Conservation (phyloP, 108 stramenopile species). For the Aureococcus anophagefferens region DNA sequence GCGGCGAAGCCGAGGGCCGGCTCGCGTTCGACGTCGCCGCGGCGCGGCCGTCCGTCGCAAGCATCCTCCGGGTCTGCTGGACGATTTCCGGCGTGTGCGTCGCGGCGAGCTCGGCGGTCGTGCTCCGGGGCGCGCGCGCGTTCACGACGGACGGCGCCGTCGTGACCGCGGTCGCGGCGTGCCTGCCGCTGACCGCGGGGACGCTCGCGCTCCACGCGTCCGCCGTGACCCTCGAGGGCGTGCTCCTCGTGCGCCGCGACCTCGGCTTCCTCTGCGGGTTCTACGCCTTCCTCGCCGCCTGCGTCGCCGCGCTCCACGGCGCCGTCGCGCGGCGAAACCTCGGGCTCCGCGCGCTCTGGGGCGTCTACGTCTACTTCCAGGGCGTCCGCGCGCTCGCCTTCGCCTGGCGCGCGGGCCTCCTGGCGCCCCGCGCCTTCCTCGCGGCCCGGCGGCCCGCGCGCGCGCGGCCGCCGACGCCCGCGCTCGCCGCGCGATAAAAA, state of each 20-base stretch:
- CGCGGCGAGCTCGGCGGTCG: background rate
- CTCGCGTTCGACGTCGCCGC: background rate
- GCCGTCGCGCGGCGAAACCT: background rate
- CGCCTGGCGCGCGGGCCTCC: background rate
- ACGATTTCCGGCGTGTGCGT: background rate
- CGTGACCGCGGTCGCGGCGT: background rate
- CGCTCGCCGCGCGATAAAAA: too few species aligned
- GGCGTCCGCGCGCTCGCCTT: background rate
- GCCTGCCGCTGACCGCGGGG: background rate
- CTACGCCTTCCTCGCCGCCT: background rate
- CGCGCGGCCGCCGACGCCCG: too few species aligned
- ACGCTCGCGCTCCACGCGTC: background rate
- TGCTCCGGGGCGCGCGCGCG: background rate
- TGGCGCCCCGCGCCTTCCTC: background rate
- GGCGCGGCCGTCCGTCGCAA: background rate
- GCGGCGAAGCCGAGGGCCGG: background rate
- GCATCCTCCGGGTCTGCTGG: background rate
- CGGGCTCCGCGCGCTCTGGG: background rate
- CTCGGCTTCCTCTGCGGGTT: background rate
- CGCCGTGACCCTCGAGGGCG: background rate
- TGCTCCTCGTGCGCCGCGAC: background rate
- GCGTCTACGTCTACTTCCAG: background rate
- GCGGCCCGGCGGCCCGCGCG: too few species aligned
- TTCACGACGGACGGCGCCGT: background rate
- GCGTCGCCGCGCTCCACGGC: background rate